These are phyloP conservation scores for Blepharisma undulans DNA, from an alignment of 169 alveolate species.

Conservation along the genomic window DNA sequence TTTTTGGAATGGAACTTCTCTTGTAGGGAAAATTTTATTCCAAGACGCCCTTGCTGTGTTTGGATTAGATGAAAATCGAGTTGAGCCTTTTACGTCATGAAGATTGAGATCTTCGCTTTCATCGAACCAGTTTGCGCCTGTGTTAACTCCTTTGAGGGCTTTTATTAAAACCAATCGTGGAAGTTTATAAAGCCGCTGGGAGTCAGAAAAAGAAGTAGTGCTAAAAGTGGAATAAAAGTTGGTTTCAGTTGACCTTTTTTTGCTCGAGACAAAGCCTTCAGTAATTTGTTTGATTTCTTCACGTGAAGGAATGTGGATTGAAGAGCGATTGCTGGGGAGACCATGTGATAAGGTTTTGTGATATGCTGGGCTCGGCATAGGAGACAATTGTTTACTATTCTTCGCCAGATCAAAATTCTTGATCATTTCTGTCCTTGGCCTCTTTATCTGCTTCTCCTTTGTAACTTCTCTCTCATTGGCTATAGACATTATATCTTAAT, in stretches of 20 bases:
- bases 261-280: neutral
- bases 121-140: neutral
- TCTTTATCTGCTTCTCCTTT: neutral
- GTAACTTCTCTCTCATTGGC: neutral
- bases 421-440: neutral
- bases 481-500: neutral
- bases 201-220: neutral
- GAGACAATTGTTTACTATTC: neutral
- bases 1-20: neutral
- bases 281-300: neutral
- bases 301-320: neutral
- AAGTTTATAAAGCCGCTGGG: neutral
- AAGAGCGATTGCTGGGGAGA: neutral
- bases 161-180: neutral
- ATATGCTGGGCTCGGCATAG: neutral
- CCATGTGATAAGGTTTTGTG: neutral
- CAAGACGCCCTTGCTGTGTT: neutral
- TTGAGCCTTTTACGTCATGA: neutral
- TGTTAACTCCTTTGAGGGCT: neutral
- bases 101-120: neutral
- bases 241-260: slow-evolving; percentile 3
- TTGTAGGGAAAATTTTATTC: slow-evolving; percentile 35
- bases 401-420: neutral
- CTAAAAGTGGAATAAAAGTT: neutral
- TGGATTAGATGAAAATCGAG: neutral